Percentiles rank a stretch among this genome's conserved stretches.
Conservation (phyloP, 495 filamentous ascomycete genomes). For the Daldinia loculata region DNA sequence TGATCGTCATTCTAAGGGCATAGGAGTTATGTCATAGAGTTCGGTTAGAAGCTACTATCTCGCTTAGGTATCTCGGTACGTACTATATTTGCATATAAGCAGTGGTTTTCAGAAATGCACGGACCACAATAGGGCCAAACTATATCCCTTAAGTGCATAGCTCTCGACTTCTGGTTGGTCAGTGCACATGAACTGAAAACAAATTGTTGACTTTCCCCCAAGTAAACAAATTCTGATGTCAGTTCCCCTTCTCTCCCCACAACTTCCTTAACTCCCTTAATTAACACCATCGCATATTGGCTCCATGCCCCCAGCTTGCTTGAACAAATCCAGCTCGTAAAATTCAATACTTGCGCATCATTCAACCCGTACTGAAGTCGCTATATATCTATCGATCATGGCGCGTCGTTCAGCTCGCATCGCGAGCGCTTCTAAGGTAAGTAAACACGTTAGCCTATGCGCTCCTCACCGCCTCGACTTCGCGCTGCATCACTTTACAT, state of each 20-base stretch:
- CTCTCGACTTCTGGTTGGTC: background rate
- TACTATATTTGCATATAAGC: background rate
- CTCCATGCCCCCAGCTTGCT: constrained; percentile 22
- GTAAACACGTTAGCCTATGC: constrained; percentile 29
- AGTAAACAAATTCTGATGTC: constrained; percentile 40
- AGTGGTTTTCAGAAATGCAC: background rate
- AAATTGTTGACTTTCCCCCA: constrained; percentile 31
- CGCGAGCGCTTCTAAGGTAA: constrained; percentile 55
- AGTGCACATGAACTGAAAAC: constrained; percentile 13
- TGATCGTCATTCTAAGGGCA: background rate
- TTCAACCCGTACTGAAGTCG: constrained; percentile 9
- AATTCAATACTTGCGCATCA: constrained; percentile 3
- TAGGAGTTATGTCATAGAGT: constrained; percentile 1
- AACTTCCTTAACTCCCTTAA: constrained; percentile 34
- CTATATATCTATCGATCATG: constrained; percentile 15
- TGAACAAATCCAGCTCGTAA: background rate
- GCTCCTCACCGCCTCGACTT: constrained; percentile 29
- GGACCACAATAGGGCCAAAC: background rate
- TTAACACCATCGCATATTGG: constrained; percentile 24
- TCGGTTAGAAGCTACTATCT: background rate
- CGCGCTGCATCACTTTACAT: constrained; percentile 3
- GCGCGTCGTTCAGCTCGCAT: constrained; percentile 59
- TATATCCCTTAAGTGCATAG: background rate
- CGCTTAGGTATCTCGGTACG: background rate
- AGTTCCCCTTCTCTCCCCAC: constrained; percentile 30